phyloP scores from a whole-genome alignment of 257 asterid species.

The Misopates orontium region DNA sequence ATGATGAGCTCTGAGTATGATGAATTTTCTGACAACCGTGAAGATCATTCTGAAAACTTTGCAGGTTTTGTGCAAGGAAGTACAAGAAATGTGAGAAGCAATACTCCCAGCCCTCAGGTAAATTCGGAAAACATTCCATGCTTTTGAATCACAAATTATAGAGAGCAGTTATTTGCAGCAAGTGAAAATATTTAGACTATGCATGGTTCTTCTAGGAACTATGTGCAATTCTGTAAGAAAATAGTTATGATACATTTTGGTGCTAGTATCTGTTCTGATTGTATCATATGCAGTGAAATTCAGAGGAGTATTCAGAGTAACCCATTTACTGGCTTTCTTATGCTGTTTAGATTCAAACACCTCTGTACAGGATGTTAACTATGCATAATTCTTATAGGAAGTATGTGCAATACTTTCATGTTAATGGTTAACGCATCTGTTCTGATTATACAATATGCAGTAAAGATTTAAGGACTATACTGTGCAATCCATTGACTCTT shows the following conservation, averaged over 20 bases:
- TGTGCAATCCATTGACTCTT: no score
- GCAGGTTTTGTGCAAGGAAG: slow-evolving; percentile 60
- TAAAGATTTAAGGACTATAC: no score
- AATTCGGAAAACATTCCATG: not conserved
- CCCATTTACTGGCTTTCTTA: not conserved
- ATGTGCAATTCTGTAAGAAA: not conserved
- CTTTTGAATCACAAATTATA: slow-evolving; percentile 12
- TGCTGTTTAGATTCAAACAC: no score
- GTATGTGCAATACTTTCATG: no score
- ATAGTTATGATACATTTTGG: not conserved
- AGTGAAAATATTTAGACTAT: not conserved
- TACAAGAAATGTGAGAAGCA: slow-evolving; percentile 46
- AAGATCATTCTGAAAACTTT: slow-evolving; percentile 48
- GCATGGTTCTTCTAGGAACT: not conserved
- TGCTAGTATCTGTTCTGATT: not conserved
- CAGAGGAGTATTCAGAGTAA: not conserved
- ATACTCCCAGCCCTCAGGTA: slow-evolving; percentile 85
- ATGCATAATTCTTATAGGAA: no score
- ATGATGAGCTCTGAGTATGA: slow-evolving; percentile 41
- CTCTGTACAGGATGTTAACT: no score
- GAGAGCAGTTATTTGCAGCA: not conserved
- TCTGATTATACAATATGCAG: no score
- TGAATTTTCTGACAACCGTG: slow-evolving; percentile 39
- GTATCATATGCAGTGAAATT: not conserved
- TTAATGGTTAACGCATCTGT: no score